These are phyloP conservation scores for Thelephora terrestris DNA, from an alignment of 1,284 basidiomycete species.

Conservation along the genomic window DNA sequence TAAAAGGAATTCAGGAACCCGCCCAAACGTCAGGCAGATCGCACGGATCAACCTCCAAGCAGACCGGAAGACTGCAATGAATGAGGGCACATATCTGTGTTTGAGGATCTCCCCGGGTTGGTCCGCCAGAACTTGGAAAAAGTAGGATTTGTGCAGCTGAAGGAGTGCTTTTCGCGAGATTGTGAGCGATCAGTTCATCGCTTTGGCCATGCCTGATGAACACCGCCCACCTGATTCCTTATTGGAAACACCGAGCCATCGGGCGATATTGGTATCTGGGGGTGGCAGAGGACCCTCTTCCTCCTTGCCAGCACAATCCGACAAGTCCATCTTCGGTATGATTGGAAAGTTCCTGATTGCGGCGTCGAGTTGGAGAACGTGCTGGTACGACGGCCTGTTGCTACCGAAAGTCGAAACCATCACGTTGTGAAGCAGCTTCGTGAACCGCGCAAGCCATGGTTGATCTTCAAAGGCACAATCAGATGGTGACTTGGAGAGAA, in stretches of 20 bases:
- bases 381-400: slow-evolving; percentile 35
- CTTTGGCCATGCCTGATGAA: not conserved
- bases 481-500: not conserved
- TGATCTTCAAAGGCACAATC: slow-evolving; percentile 31
- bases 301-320: slow-evolving; percentile 23
- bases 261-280: slow-evolving; percentile 27
- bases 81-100: slow-evolving; percentile 56
- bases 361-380: slow-evolving; percentile 33
- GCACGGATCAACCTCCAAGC: slow-evolving; percentile 52
- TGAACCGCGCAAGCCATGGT: slow-evolving; percentile 46
- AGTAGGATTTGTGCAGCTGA: slow-evolving; percentile 58
- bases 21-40: slow-evolving; percentile 31
- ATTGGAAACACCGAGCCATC: slow-evolving; percentile 35
- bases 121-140: slow-evolving; percentile 54
- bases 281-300: slow-evolving; percentile 15
- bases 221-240: slow-evolving; percentile 49
- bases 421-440: slow-evolving; percentile 39
- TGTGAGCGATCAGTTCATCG: not conserved
- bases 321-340: slow-evolving; percentile 27
- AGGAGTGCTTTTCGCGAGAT: slow-evolving; percentile 32
- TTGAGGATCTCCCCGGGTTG: slow-evolving; percentile 42
- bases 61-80: slow-evolving; percentile 59
- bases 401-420: slow-evolving; percentile 45
- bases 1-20: slow-evolving; percentile 29
- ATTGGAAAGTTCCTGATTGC: slow-evolving; percentile 38